Conservation (phyloP, 176 grass and related monocot species). For the Alopecurus myosuroides region DNA sequence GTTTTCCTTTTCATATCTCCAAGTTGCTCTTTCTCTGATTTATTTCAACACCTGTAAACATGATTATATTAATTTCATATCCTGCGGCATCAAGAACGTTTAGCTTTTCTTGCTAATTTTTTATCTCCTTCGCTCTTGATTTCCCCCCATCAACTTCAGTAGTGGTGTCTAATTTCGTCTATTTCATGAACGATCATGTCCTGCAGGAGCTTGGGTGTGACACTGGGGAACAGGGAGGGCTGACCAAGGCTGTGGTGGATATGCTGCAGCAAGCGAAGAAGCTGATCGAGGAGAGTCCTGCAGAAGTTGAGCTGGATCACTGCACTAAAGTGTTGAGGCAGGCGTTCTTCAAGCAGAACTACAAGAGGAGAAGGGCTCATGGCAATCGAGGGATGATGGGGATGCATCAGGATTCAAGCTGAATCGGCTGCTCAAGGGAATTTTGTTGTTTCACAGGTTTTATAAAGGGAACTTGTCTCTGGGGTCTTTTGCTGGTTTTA, state of each 20-base stretch:
- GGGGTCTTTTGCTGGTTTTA: not conserved
- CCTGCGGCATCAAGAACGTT: conserved; percentile 15
- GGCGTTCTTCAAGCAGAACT: conserved; percentile 56
- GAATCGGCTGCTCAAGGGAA: not conserved
- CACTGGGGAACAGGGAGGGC: too few species aligned
- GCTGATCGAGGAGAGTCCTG: conserved; percentile 48
- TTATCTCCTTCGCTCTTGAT: not conserved
- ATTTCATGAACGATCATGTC: not conserved
- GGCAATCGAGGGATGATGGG: not conserved
- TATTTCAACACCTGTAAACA: too few species aligned
- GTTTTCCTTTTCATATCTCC: too few species aligned
- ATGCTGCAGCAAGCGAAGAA: conserved; percentile 26
- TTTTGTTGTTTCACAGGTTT: not conserved
- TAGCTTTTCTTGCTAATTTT: conserved; percentile 20
- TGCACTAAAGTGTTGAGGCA: conserved; percentile 48
- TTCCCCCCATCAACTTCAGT: not conserved
- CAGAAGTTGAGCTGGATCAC: conserved; percentile 8
- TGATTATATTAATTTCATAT: too few species aligned
- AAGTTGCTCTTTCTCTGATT: too few species aligned
- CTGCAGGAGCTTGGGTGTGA: conserved; percentile 10
- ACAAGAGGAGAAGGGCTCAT: conserved; percentile 25
- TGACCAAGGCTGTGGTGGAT: not conserved
- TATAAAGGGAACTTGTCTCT: not conserved
- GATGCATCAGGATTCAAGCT: not conserved
- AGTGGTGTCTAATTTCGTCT: not conserved